phyloP scores from a whole-genome alignment of 2,329 filamentous ascomycete genomes.

The Calonectria hongkongensis region DNA sequence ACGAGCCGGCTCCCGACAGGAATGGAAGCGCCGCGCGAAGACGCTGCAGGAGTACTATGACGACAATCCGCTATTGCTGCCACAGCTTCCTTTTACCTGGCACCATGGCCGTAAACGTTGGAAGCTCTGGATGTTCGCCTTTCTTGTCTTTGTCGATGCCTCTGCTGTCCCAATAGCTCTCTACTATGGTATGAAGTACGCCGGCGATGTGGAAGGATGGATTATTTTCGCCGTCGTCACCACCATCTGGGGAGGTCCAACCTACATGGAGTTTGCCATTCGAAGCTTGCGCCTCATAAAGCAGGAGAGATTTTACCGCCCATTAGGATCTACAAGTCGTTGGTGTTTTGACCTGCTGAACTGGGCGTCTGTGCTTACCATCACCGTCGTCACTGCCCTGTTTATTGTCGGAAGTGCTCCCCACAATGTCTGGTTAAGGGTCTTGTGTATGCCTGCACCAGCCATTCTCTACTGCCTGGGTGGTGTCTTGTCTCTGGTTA shows the following conservation, averaged over 20 bases:
- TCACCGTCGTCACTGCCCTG: slow-evolving; percentile 69
- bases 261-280: slow-evolving; percentile 71
- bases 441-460: slow-evolving; percentile 71
- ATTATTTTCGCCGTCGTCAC: slow-evolving; percentile 72
- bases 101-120: slow-evolving; percentile 63
- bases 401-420: slow-evolving; percentile 72
- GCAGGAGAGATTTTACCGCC: slow-evolving; percentile 69
- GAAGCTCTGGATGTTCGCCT: slow-evolving; percentile 68
- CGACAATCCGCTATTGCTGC: slow-evolving; percentile 61
- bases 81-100: slow-evolving; percentile 64
- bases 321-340: slow-evolving; percentile 66
- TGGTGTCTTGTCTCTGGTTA: slow-evolving; percentile 62
- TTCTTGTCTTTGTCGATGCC: slow-evolving; percentile 68
- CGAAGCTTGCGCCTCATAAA: slow-evolving; percentile 69
- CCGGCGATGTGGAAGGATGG: slow-evolving; percentile 61
- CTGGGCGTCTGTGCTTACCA: slow-evolving; percentile 67
- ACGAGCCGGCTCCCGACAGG: slow-evolving; percentile 59
- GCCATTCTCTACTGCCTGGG: slow-evolving; percentile 70
- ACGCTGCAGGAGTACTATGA: slow-evolving; percentile 64
- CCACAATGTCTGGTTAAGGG: slow-evolving; percentile 68
- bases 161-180: slow-evolving; percentile 69
- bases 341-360: slow-evolving; percentile 72
- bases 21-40: slow-evolving; percentile 60
- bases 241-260: slow-evolving; percentile 73
- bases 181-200: slow-evolving; percentile 70